Evolutionary conservation across 768 basidiomycete genomes (phyloP).

Genomic region (Galerina marginata): DNA sequence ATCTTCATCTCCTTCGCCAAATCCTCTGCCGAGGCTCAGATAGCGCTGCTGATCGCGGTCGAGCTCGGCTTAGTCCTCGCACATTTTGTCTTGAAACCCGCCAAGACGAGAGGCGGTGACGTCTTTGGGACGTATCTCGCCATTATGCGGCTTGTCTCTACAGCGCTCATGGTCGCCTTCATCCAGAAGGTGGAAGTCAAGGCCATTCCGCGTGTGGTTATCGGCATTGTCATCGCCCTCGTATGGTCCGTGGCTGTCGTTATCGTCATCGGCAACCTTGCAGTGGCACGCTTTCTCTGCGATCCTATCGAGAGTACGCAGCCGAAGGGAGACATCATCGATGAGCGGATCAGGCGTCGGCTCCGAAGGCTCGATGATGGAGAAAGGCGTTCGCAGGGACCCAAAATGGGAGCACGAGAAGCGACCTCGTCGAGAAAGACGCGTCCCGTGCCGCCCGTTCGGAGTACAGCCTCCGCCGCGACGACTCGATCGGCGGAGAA

Average conservation of each 20-base stretch:
- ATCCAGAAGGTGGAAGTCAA: conserved; percentile 64
- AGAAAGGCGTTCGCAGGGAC: conserved; percentile 36
- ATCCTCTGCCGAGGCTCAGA: conserved; percentile 66
- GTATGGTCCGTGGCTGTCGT: conserved; percentile 75
- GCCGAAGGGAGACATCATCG: conserved; percentile 3
- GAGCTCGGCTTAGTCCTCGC: conserved; percentile 66
- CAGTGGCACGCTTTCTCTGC: conserved; percentile 53
- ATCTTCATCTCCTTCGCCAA: conserved; percentile 74
- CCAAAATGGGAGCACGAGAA: conserved; percentile 16
- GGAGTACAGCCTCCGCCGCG: conserved; percentile 8
- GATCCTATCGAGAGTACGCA: conserved; percentile 32
- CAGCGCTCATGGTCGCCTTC: conserved; percentile 79
- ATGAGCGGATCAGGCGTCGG: conserved; percentile 18
- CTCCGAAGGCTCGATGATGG: conserved; percentile 43
- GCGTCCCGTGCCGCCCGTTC: conserved; percentile 6
- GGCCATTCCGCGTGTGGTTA: conserved; percentile 81
- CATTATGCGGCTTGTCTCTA: conserved; percentile 69
- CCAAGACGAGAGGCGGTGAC: conserved; percentile 71
- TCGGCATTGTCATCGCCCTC: conserved; percentile 77
- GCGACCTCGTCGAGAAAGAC: conserved; percentile 9
- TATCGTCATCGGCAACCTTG: conserved; percentile 69
- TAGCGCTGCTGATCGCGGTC: conserved; percentile 67
- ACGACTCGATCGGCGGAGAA: neutral
- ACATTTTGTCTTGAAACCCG: conserved; percentile 62
- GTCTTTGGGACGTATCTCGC: conserved; percentile 71